Base-by-base conservation (phyloP, 129 eudicot species). In the Tagetes patula region DNA sequence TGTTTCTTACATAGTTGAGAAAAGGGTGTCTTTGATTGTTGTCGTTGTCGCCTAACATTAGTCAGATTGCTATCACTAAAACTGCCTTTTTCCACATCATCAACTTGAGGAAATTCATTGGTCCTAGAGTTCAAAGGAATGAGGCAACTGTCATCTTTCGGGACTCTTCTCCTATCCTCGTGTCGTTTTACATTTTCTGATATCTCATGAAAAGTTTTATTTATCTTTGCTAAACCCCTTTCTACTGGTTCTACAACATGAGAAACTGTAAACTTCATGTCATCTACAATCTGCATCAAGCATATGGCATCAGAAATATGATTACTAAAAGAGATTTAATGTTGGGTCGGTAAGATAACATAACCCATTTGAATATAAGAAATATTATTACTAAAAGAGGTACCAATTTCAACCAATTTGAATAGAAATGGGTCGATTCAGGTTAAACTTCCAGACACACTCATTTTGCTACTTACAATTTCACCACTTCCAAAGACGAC, bases 241-340 rank as follows among this genome's bases (percentile, higher is more conserved):
- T 93, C 98, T 27, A 93, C 98, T 6, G 98, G 98, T 52, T 93
- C 98, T 42, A 89, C 96, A n/a, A 87, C 98, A 54, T 93, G 98
- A 1, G 95, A 89, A 69, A 89, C 96, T n/a, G 96, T 89, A 86
- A 76, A 93, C 95, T 84, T 93, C 98, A 89, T 89, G 87, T 93
- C 98, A 61, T 89, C 98, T 33, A 81, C 96, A n/a, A 93, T 87
- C 98, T 93, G 69, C 11, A 49, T 48, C 48, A 40, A 73, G 58
- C 36, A 55, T 37, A 5, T 32, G 13, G 11, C 12, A 75, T 4
- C 42, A 67, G 32, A n/a, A 37, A 12, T 49, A 43, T 43, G 27
- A 43, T 8, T 32, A 53, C 9, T 53, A 14, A 20, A 60, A 59
- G 5, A 56, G 38, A 30, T 7, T 55, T 5, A 55, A 7, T 6